phyloP scores from a whole-genome alignment of 2,329 filamentous ascomycete genomes.

The Fusarium decemcellulare region DNA sequence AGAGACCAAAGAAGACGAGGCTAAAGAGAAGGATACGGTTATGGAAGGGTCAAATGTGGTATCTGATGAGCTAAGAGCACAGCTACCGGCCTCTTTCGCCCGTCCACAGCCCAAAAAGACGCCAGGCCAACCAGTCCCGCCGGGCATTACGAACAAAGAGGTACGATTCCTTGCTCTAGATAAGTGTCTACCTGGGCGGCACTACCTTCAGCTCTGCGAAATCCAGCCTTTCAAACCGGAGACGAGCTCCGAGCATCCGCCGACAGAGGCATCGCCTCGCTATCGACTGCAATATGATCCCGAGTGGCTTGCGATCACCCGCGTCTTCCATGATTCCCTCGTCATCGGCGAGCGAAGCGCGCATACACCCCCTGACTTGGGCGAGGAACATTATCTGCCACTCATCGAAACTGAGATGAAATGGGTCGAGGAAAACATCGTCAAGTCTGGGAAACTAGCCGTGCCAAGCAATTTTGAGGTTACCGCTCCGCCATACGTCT shows the following conservation, averaged over 20 bases:
- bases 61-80: slow-evolving; percentile 75
- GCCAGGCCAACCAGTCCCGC: slow-evolving; percentile 75
- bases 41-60: slow-evolving; percentile 56
- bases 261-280: slow-evolving; percentile 53
- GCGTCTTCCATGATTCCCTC: slow-evolving; percentile 80
- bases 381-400: slow-evolving; percentile 76
- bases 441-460: slow-evolving; percentile 70
- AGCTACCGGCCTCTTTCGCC: slow-evolving; percentile 83
- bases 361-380: slow-evolving; percentile 70
- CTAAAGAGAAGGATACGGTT: slow-evolving; percentile 11
- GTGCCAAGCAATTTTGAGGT: slow-evolving; percentile 84
- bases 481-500: slow-evolving; percentile 81
- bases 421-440: slow-evolving; percentile 88
- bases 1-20: slow-evolving; percentile 8
- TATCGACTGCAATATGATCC: slow-evolving; percentile 84
- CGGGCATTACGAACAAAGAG: slow-evolving; percentile 80
- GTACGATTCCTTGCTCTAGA: slow-evolving; percentile 92
- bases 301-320: slow-evolving; percentile 95
- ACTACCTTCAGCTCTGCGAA: slow-evolving; percentile 86
- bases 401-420: slow-evolving; percentile 77
- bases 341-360: slow-evolving; percentile 72
- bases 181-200: slow-evolving; percentile 85
- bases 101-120: slow-evolving; percentile 56
- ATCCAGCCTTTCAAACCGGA: slow-evolving; percentile 64
- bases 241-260: slow-evolving; percentile 35